These are phyloP conservation scores for Fusarium miscanthi DNA, from an alignment of 2,329 filamentous ascomycete species.

Conservation along the genomic window DNA sequence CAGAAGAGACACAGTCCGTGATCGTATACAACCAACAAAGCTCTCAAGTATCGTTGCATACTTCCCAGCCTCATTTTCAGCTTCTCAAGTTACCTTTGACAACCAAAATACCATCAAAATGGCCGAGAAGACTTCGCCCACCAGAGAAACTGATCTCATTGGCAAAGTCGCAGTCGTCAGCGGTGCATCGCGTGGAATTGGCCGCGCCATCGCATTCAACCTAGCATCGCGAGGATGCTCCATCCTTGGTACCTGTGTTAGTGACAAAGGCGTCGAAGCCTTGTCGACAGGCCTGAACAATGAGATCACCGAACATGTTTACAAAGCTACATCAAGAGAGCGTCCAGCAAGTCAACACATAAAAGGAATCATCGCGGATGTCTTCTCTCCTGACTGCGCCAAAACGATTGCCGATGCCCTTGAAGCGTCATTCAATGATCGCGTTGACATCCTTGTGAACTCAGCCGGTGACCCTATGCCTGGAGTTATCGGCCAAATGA, in stretches of 20 bases:
- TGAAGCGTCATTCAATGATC: slow-evolving; percentile 33
- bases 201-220: slow-evolving; percentile 44
- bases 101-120: not conserved
- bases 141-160: slow-evolving; percentile 24
- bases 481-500: slow-evolving; percentile 45
- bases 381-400: slow-evolving; percentile 46
- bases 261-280: slow-evolving; percentile 24
- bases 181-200: slow-evolving; percentile 42
- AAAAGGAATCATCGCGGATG: slow-evolving; percentile 46
- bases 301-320: slow-evolving; percentile 35
- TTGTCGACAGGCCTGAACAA: slow-evolving; percentile 37
- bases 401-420: slow-evolving; percentile 45
- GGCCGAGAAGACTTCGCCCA: not conserved
- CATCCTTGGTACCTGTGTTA: slow-evolving; percentile 49
- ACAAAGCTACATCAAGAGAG: slow-evolving; percentile 19
- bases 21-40: accelerated
- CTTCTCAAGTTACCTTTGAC: not conserved
- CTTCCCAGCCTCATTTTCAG: accelerated
- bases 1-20: accelerated
- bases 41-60: not conserved
- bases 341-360: slow-evolving; percentile 35
- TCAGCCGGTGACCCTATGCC: slow-evolving; percentile 48
- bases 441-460: slow-evolving; percentile 51
- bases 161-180: slow-evolving; percentile 38
- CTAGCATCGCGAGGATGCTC: slow-evolving; percentile 46